Conservation (phyloP, 768 basidiomycete species). For the Boletus reticuloceps region DNA sequence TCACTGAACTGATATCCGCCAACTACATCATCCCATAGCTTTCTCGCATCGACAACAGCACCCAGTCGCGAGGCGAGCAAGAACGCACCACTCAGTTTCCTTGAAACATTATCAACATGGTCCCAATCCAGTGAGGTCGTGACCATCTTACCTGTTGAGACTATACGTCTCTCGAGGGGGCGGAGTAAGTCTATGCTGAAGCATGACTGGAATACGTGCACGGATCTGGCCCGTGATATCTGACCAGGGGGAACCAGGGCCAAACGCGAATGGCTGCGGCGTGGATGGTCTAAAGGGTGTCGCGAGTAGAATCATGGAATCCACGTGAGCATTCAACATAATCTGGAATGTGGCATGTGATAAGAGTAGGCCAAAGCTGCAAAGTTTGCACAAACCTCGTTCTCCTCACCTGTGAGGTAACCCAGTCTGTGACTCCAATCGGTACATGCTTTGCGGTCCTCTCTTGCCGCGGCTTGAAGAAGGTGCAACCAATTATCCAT, state of each 20-base stretch:
- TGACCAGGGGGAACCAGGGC: constrained; percentile 59
- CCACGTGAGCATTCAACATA: constrained; percentile 86
- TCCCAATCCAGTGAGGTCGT: background rate
- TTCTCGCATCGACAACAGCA: constrained; percentile 69
- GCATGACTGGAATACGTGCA: constrained; percentile 84
- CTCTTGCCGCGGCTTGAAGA: constrained; percentile 73
- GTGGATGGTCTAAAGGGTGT: constrained; percentile 74
- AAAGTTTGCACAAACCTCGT: constrained; percentile 49
- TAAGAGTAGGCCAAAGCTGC: background rate
- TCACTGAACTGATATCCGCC: constrained; percentile 16
- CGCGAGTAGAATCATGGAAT: constrained; percentile 80
- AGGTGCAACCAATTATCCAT: constrained; percentile 85
- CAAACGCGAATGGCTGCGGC: constrained; percentile 78
- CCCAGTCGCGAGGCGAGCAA: constrained; percentile 72
- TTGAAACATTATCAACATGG: constrained; percentile 1
- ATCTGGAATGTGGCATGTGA: constrained; percentile 31
- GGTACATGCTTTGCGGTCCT: constrained; percentile 65
- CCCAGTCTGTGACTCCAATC: constrained; percentile 78
- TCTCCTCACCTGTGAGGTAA: constrained; percentile 88
- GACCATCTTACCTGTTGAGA: constrained; percentile 68
- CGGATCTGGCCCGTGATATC: constrained; percentile 77
- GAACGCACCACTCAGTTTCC: constrained; percentile 83
- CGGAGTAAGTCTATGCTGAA: constrained; percentile 82
- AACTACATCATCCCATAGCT: constrained; percentile 72
- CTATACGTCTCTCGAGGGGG: constrained; percentile 95